These are phyloP conservation scores for Xenoacremonium recifei DNA, from an alignment of 2,329 filamentous ascomycete genomes.

Conservation along the genomic window DNA sequence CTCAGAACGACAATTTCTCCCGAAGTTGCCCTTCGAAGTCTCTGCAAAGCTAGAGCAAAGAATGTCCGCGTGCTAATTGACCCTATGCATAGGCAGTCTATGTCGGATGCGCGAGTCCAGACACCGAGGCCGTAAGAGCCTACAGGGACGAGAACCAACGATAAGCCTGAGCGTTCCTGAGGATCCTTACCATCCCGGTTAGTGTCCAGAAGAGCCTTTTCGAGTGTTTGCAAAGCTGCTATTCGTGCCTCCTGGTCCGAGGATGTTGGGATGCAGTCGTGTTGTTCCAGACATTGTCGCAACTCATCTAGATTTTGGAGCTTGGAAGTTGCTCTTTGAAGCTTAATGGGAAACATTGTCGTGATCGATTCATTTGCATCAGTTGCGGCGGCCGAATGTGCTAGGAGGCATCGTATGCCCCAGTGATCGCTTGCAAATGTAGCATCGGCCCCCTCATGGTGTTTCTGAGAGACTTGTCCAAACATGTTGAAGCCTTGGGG, in stretches of 20 bases:
- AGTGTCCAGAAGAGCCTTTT: constrained; percentile 38
- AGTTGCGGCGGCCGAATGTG: constrained; percentile 7
- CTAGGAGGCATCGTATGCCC: constrained; percentile 49
- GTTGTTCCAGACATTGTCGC: constrained; percentile 34
- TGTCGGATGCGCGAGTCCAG: constrained; percentile 59
- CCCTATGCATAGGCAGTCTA: constrained; percentile 66
- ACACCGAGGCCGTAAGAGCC: constrained; percentile 64
- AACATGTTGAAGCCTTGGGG: constrained; percentile 55
- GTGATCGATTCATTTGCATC: constrained; percentile 1
- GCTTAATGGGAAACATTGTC: constrained; percentile 23
- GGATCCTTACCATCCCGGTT: constrained; percentile 8
- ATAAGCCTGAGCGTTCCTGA: constrained; percentile 19
- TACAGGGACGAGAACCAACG: constrained; percentile 57
- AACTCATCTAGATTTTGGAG: constrained; percentile 36
- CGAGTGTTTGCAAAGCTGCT: constrained; percentile 45
- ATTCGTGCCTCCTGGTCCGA: constrained; percentile 42
- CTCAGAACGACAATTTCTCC: constrained; percentile 51
- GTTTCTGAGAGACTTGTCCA: constrained; percentile 33
- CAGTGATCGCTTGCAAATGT: constrained; percentile 55
- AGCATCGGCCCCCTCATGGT: background rate
- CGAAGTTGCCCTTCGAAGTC: constrained; percentile 46
- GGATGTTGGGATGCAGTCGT: constrained; percentile 45
- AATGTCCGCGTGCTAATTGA: constrained; percentile 60
- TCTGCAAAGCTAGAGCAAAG: constrained; percentile 56
- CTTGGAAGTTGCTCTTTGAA: constrained; percentile 25